These are phyloP conservation scores for Ceratocystis harringtonii DNA, from an alignment of 2,329 filamentous ascomycete genomes.

Conservation along the genomic window DNA sequence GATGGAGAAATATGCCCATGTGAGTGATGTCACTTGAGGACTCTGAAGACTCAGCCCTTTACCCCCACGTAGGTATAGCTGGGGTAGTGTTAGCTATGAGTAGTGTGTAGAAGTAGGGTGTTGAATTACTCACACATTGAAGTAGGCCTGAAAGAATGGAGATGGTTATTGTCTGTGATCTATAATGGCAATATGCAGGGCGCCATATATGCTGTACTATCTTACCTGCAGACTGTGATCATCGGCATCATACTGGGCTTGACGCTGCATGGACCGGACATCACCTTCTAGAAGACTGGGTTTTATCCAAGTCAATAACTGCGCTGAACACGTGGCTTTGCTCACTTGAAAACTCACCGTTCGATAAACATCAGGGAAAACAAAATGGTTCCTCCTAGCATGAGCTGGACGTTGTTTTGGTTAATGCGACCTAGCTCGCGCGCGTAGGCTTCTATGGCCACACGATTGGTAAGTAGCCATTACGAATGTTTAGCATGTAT, in stretches of 20 bases:
- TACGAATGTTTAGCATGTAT: neutral
- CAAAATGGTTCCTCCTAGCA: neutral
- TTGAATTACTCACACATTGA: neutral
- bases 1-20: too few species aligned
- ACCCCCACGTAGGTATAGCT: neutral
- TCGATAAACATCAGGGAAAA: neutral
- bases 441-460: neutral
- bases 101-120: neutral
- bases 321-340: neutral
- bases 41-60: neutral
- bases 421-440: neutral
- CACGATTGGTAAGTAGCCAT: neutral
- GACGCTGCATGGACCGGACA: neutral
- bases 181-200: neutral
- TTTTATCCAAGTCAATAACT: neutral
- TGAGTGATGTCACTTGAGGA: too few species aligned
- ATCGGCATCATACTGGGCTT: neutral
- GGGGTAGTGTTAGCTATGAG: neutral
- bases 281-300: neutral
- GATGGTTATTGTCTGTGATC: neutral
- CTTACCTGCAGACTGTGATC: neutral
- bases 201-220: neutral
- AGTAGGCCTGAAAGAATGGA: neutral
- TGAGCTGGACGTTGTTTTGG: neutral
- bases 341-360: neutral